Evolutionary conservation across 768 basidiomycete genomes (phyloP), one percentile per base, ranked within the genome.

Genomic region (Mycena latifolia): DNA sequence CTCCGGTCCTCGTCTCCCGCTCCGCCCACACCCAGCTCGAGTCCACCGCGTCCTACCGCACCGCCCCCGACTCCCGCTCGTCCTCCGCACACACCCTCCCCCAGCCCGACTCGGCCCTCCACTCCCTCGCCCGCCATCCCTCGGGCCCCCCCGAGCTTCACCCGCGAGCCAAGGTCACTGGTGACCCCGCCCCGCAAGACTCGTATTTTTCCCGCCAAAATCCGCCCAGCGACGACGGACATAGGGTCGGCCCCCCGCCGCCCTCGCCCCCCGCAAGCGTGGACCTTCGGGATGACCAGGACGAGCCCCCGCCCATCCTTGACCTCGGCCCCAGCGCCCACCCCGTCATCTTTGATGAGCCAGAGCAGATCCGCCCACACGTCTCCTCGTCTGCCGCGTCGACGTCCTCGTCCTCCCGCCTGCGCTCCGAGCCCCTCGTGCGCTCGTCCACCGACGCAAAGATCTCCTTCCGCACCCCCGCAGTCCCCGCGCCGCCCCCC

Each of bases 401-500:
- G 37, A 53, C 52, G 6, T 65, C 71, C 35, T 78, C 78, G 43
- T 78, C 79, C 8, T 73, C 75, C 35, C 20, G 63, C 17, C 27
- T 72, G 9, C 51, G 66, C 33, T 28, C 77, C n/a, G 75, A 77
- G 25, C 63, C 80, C 7, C 71, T 81, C 6, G 83, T 83, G 56
- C 82, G 86, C 41, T 77, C 85, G 6, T 86, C 88, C 17, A 84
- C 85, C 0, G 87, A 89, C 58, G 85, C 83, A 41, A 84, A 79
- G 72, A 74, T 78, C 22, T 79, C 82, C 3, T 63, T 82, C 17
- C 78, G 77, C 58, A 75, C 79, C 12, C 62, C 66, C 33, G 41
- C 61, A 20, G 37, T 65, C 3, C 63, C 65, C 24, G 66, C 56
- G 35, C 18, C 58, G 43, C 33, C 41, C 18, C 46, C 68, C 4